Conservation (phyloP, 2,329 filamentous ascomycete genomes). For the Phyllosticta capitalensis region DNA sequence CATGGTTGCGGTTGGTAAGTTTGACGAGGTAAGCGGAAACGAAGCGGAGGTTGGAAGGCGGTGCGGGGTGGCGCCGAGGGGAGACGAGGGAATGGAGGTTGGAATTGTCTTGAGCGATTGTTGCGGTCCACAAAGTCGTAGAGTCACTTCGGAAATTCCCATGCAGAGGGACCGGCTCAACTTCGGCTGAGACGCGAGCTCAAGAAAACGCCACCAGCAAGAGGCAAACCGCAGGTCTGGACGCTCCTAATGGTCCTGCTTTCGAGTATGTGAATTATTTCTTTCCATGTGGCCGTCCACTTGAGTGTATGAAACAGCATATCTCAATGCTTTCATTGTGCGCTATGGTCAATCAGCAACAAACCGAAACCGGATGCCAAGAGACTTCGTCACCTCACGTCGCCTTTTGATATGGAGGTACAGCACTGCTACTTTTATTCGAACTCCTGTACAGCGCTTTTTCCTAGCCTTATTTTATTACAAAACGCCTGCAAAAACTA, state of each 20-base stretch:
- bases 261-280: no score
- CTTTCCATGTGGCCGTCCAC: no score
- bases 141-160: slow-evolving; percentile 4
- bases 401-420: no score
- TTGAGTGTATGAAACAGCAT: no score
- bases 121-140: slow-evolving; percentile 1
- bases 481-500: not conserved
- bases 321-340: no score
- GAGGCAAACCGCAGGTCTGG: no score
- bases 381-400: no score
- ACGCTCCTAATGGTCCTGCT: no score
- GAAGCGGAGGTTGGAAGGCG: not conserved
- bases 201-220: no score
- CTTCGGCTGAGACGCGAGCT: no score
- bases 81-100: slow-evolving; percentile 1
- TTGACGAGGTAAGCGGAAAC: not conserved
- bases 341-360: no score
- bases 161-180: not conserved
- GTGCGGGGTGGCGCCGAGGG: slow-evolving; percentile 2
- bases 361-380: no score
- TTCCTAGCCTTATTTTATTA: not conserved
- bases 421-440: not conserved
- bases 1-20: slow-evolving; percentile 21
- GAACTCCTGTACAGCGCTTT: not conserved
- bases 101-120: not conserved